Conservation (phyloP, 1,284 basidiomycete species). For the Clitocybe nebularis region DNA sequence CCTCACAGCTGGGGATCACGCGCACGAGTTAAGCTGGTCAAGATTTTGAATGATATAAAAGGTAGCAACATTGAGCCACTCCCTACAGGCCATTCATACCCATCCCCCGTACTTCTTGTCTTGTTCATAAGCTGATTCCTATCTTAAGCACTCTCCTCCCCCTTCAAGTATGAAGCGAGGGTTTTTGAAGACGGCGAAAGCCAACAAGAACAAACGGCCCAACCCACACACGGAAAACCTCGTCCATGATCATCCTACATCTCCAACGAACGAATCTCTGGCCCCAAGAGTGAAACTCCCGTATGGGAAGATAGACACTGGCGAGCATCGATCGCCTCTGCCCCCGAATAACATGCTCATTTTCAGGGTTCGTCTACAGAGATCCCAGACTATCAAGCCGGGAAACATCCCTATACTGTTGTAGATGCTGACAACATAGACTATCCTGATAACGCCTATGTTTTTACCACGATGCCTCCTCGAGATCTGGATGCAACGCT, state of each 20-base stretch:
- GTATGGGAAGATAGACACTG: neutral
- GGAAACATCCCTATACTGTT: neutral
- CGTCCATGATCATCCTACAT: neutral
- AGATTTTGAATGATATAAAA: too few relatives aligned
- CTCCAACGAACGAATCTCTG: neutral
- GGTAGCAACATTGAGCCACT: too few relatives aligned
- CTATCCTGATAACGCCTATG: neutral
- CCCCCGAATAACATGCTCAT: too few relatives aligned
- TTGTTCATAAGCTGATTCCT: too few relatives aligned
- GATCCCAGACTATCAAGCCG: neutral
- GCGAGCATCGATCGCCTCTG: neutral
- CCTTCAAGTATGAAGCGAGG: constrained; percentile 1
- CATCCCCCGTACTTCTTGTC: too few relatives aligned
- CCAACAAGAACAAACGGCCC: neutral
- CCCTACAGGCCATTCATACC: too few relatives aligned
- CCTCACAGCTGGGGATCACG: too few relatives aligned
- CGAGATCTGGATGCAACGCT: neutral
- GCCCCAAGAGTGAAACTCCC: neutral
- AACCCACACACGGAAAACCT: neutral
- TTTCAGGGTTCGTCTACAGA: neutral
- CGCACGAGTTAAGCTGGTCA: too few relatives aligned
- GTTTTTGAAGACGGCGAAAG: neutral
- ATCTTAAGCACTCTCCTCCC: too few relatives aligned
- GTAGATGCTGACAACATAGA: neutral
- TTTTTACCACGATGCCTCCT: neutral